These are phyloP conservation scores for Alnus rubra DNA, from an alignment of 306 rosid species.

Conservation along the genomic window DNA sequence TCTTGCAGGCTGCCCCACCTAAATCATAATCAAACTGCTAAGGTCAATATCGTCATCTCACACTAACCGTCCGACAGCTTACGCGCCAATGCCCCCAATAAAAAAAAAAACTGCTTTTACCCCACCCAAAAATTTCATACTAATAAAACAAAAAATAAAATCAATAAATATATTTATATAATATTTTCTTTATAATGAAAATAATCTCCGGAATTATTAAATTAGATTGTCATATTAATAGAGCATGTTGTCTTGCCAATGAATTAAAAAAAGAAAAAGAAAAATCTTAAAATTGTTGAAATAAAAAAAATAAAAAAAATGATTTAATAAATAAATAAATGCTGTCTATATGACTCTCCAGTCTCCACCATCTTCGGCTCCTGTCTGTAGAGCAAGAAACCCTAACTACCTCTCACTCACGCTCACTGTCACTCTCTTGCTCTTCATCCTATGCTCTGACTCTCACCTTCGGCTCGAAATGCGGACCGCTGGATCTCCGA, in stretches of 20 bases:
- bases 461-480: constrained; percentile 13
- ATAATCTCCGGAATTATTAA: no score
- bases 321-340: constrained; percentile 1
- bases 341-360: constrained; percentile 16
- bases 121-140: no score
- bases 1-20: background rate
- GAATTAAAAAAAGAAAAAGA: background rate
- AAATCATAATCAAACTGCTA: background rate
- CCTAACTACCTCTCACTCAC: constrained; percentile 36
- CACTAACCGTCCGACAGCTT: constrained; percentile 49
- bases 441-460: constrained; percentile 22
- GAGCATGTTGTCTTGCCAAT: no score
- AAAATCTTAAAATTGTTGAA: no score
- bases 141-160: no score
- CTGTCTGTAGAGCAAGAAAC: constrained; percentile 40
- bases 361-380: constrained; percentile 49
- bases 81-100: constrained; percentile 70
- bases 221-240: no score
- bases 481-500: constrained; percentile 49
- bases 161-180: no score
- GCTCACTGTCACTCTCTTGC: constrained; percentile 21
- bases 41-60: constrained; percentile 44
- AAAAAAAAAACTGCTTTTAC: constrained; percentile 15
- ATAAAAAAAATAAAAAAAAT: background rate
- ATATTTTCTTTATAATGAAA: no score